phyloP scores from a whole-genome alignment of 495 filamentous ascomycete genomes.

The Xylaria grammica region DNA sequence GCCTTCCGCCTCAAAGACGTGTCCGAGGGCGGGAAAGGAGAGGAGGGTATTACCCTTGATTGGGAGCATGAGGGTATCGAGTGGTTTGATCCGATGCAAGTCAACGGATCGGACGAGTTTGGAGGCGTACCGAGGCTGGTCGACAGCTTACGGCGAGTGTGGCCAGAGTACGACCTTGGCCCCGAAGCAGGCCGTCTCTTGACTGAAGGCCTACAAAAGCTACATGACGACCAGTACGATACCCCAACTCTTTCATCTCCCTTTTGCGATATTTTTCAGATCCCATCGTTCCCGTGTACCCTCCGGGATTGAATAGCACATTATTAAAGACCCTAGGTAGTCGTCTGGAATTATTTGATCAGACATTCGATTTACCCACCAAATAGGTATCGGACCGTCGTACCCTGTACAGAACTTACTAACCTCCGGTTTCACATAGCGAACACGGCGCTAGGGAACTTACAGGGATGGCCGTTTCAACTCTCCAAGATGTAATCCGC shows the following conservation, averaged over 20 bases:
- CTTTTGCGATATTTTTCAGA: not conserved
- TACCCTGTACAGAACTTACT: not conserved
- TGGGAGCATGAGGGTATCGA: constrained; percentile 67
- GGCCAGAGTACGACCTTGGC: constrained; percentile 57
- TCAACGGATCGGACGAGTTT: constrained; percentile 47
- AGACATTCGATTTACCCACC: no score
- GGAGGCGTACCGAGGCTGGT: constrained; percentile 61
- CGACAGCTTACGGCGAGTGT: constrained; percentile 62
- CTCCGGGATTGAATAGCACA: no score
- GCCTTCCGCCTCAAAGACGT: constrained; percentile 57
- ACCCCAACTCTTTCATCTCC: not conserved
- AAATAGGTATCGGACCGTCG: no score
- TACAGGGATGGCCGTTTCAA: constrained; percentile 52
- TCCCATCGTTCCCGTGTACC: not conserved
- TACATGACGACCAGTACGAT: constrained; percentile 60
- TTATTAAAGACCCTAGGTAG: no score
- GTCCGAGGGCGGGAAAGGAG: constrained; percentile 41
- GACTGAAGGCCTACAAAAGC: constrained; percentile 46
- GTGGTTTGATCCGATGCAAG: constrained; percentile 58
- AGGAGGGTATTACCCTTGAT: constrained; percentile 56
- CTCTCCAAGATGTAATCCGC: constrained; percentile 50
- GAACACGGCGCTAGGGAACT: constrained; percentile 58
- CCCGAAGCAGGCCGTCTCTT: constrained; percentile 48
- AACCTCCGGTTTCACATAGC: not conserved
- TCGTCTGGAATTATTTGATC: no score